phyloP scores from a whole-genome alignment of 495 filamentous ascomycete genomes.

The Hyphodiscus hymeniophilus region DNA sequence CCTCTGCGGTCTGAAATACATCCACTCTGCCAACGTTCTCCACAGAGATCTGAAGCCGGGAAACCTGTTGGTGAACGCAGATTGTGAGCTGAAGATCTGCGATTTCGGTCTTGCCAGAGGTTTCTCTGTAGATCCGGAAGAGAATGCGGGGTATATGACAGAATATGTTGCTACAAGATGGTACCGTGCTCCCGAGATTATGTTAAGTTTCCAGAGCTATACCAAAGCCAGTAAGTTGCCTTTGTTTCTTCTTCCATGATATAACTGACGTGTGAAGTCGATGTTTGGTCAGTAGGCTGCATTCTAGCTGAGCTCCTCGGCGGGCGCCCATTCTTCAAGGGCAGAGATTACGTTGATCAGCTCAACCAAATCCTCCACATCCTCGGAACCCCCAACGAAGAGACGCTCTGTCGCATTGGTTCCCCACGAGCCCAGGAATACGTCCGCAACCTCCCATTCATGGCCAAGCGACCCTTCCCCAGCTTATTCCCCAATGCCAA shows the following conservation, averaged over 20 bases:
- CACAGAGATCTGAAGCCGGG: conserved; percentile 96
- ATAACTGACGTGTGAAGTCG: conserved; percentile 48
- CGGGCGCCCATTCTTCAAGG: conserved; percentile 97
- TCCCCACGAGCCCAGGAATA: conserved; percentile 96
- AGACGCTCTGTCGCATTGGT: conserved; percentile 88
- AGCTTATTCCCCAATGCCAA: conserved; percentile 90
- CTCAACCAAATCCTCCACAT: conserved; percentile 99
- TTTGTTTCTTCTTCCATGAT: neutral
- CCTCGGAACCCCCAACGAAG: conserved; percentile 91
- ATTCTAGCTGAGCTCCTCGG: conserved; percentile 95
- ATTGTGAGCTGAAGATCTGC: conserved; percentile 98
- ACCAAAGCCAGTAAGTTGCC: conserved; percentile 97
- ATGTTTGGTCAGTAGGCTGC: conserved; percentile 98
- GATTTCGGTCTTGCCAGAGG: conserved; percentile 95
- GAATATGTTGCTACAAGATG: conserved; percentile 98
- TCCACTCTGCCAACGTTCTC: conserved; percentile 95
- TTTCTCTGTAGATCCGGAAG: conserved; percentile 93
- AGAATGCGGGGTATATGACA: conserved; percentile 99
- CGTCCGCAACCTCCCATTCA: conserved; percentile 93
- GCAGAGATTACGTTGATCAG: conserved; percentile 97
- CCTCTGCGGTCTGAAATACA: conserved; percentile 93
- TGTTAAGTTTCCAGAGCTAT: conserved; percentile 99
- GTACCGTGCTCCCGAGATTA: conserved; percentile 98
- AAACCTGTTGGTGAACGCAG: conserved; percentile 94
- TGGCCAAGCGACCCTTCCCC: conserved; percentile 86